A percentile compares a stretch with the other conserved stretches of the same genome.
These are phyloP conservation scores for Dentipellis sp. DNA, from an alignment of 768 basidiomycete genomes.

Conservation along the genomic window DNA sequence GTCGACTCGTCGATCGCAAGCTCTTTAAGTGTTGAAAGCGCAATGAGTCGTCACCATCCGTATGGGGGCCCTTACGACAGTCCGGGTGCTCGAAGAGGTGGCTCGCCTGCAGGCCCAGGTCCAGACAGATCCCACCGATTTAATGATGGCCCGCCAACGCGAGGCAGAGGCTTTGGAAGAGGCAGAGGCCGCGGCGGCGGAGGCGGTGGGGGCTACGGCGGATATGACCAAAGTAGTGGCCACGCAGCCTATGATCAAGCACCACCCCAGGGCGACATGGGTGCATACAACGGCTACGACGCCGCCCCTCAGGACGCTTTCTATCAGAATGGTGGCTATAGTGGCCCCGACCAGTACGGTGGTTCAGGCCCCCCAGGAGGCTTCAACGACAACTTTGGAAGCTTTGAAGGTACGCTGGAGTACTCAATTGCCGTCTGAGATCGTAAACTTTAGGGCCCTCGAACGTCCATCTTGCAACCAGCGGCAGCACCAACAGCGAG, in stretches of 20 bases:
- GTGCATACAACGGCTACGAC: slow-evolving; percentile 66
- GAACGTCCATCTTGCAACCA: slow-evolving; percentile 2
- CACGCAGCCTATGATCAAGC: slow-evolving; percentile 56
- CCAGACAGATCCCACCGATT: slow-evolving; percentile 16
- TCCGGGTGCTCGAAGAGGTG: slow-evolving; percentile 14
- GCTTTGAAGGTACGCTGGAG: slow-evolving; percentile 81
- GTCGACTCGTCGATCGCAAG: background rate
- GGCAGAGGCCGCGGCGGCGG: slow-evolving; percentile 66
- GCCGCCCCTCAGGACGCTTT: slow-evolving; percentile 46
- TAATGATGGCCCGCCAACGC: slow-evolving; percentile 44
- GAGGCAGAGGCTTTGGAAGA: slow-evolving; percentile 61
- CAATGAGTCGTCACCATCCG: slow-evolving; percentile 87
- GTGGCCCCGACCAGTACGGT: slow-evolving; percentile 44
- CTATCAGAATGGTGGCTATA: slow-evolving; percentile 60
- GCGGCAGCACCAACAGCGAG: background rate
- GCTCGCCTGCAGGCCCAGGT: slow-evolving; percentile 15
- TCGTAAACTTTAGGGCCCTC: slow-evolving; percentile 8
- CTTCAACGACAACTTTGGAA: slow-evolving; percentile 50
- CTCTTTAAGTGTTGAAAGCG: slow-evolving; percentile 18
- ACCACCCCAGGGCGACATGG: slow-evolving; percentile 51
- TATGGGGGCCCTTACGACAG: slow-evolving; percentile 39
- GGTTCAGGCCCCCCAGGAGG: slow-evolving; percentile 36
- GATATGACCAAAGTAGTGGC: slow-evolving; percentile 42
- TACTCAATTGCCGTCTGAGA: slow-evolving; percentile 12
- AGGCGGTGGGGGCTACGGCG: slow-evolving; percentile 25